These are phyloP conservation scores for Xylaria sp. DNA, from an alignment of 2,329 filamentous ascomycete species.

Conservation along the genomic window DNA sequence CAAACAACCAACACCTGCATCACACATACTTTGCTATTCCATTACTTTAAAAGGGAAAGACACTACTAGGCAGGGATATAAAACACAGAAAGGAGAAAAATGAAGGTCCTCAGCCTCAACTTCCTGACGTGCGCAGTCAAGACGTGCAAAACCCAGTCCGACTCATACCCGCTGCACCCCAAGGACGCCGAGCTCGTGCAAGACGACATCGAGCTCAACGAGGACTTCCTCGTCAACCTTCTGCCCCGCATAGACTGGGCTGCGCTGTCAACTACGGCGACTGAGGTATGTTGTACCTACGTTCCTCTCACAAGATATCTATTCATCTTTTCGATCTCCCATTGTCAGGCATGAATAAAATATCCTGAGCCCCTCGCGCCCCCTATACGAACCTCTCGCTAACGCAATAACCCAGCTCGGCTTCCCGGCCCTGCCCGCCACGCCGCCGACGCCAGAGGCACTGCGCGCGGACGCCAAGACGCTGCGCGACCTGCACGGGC, in stretches of 20 bases:
- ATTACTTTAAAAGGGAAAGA: not conserved
- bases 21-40: not conserved
- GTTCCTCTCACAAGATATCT: not conserved
- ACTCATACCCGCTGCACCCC: conserved; percentile 91
- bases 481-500: conserved; percentile 79
- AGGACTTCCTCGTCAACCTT: conserved; percentile 83
- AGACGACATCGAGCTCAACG: conserved; percentile 83
- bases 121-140: conserved; percentile 98
- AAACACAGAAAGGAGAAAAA: conserved; percentile 59
- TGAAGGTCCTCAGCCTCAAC: conserved; percentile 97
- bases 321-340: not conserved
- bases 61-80: not conserved
- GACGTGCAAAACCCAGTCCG: conserved; percentile 83
- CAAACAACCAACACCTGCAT: not conserved
- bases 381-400: too few species aligned
- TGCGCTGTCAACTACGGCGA: conserved; percentile 77
- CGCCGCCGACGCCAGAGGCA: conserved; percentile 71
- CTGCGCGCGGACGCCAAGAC: conserved; percentile 74
- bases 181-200: conserved; percentile 91
- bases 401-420: conserved; percentile 68
- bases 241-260: conserved; percentile 90
- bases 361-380: too few species aligned
- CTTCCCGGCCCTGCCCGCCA: conserved; percentile 76
- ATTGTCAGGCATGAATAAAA: not conserved
- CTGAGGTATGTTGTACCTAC: conserved; percentile 69